Evolutionary conservation across 2,329 filamentous ascomycete species (phyloP).

Genomic region (Ceratocystis huliohia): DNA sequence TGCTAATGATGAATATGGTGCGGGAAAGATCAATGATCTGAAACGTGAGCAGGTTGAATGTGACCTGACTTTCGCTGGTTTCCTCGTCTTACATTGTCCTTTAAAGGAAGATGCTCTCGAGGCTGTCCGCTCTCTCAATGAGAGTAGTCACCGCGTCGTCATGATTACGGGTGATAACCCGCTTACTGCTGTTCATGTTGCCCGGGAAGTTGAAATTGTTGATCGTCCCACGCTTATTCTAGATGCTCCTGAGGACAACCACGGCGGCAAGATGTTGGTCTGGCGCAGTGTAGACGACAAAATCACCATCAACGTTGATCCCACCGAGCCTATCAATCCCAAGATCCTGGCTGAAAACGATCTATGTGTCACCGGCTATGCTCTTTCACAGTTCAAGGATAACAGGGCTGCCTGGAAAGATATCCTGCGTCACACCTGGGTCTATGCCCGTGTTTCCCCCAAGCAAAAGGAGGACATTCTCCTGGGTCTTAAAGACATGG

Average conservation of each 20-base stretch:
- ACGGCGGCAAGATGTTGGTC: slow-evolving; percentile 65
- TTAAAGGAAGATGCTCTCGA: slow-evolving; percentile 93
- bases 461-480: slow-evolving; percentile 99
- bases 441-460: slow-evolving; percentile 93
- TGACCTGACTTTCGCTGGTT: slow-evolving; percentile 78
- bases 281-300: slow-evolving; percentile 95
- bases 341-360: slow-evolving; percentile 77
- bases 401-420: slow-evolving; percentile 62
- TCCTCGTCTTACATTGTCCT: slow-evolving; percentile 87
- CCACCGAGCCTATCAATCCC: slow-evolving; percentile 63
- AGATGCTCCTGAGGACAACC: slow-evolving; percentile 84
- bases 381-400: slow-evolving; percentile 68
- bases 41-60: slow-evolving; percentile 87
- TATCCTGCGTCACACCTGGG: slow-evolving; percentile 82
- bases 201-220: slow-evolving; percentile 90
- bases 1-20: slow-evolving; percentile 65
- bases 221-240: slow-evolving; percentile 90
- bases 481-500: slow-evolving; percentile 88
- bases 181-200: slow-evolving; percentile 89
- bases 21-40: slow-evolving; percentile 78
- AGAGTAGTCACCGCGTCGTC: slow-evolving; percentile 94
- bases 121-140: slow-evolving; percentile 91
- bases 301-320: slow-evolving; percentile 72
- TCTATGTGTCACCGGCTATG: slow-evolving; percentile 90
- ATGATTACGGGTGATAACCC: slow-evolving; percentile 99